Evolutionary conservation across 306 rosid species (phyloP), one percentile per base, ranked within the genome.

Genomic region (Trichosanthes cucumerina): DNA sequence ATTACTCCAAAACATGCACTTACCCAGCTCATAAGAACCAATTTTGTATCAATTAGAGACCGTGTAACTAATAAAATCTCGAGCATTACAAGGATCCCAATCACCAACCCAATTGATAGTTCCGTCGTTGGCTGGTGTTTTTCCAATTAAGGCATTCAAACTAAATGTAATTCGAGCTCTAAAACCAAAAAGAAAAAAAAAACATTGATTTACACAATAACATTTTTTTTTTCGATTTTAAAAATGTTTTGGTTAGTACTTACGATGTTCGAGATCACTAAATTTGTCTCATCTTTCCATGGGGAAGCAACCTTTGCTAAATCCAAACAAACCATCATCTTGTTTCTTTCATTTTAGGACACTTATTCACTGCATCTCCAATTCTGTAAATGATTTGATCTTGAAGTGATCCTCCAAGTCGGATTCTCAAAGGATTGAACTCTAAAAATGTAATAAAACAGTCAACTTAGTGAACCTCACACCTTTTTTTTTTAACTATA

Each of bases 321-420:
- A 92, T 62, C 89, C 89, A 75, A 92, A 92, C 79, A 87, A 39
- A 0, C 90, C 88, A 19, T 31, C 71, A 2, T 43, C 11, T 4
- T 26, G 11, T 69, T 81, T 87, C 56, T 8, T 74, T n/a, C 38
- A 88, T 41, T n/a, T 23, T 9, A 3, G 82, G 81, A 76, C 93
- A 88, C 1, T 41, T 26, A 24, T 36, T 46, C 4, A 28, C 26
- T 36, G 54, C 79, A 2, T 14, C 36, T 0, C 95, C 91, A 78
- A 90, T 84, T 66, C 82, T 84, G 82, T 90, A 92, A 44, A 80
- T 68, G 21, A 88, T 77, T 24, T 80, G 86, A 82, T 92, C 95
- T 85, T 90, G 80, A 11, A 88, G 10, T 62, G 97, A 92, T 13
- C 97, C 97, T 86, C 95, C 97, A 33, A 90, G 1, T 88, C 97